Conservation (phyloP, 805 yeast species). For the Candida argentea region DNA sequence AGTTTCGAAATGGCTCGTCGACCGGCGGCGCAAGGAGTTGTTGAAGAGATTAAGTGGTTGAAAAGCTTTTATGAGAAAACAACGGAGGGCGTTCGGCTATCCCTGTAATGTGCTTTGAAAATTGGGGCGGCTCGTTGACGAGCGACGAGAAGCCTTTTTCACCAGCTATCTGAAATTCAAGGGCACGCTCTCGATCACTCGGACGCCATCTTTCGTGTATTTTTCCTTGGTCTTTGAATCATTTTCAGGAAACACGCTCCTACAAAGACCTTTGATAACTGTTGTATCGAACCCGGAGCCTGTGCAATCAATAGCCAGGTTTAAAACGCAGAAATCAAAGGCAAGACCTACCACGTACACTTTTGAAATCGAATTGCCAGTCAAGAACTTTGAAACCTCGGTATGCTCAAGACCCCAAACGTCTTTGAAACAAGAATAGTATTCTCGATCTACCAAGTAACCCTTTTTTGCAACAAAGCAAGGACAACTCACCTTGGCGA, state of each 20-base stretch:
- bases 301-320: constrained; percentile 64
- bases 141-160: too few species aligned
- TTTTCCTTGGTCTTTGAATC: constrained; percentile 20
- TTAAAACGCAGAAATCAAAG: constrained; percentile 74
- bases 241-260: constrained; percentile 43
- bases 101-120: too few species aligned
- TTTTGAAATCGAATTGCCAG: constrained; percentile 37
- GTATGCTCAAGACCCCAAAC: constrained; percentile 67
- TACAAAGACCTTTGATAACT: constrained; percentile 48
- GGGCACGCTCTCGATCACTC: too few species aligned
- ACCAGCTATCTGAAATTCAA: too few species aligned
- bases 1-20: constrained; percentile 38
- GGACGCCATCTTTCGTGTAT: constrained; percentile 25
- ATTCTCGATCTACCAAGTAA: constrained; percentile 59
- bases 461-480: constrained; percentile 58
- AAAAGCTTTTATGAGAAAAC: too few species aligned
- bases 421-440: constrained; percentile 81
- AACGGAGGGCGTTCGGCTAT: too few species aligned
- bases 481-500: constrained; percentile 26
- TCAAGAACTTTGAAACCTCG: constrained; percentile 44
- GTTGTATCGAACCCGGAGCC: constrained; percentile 50
- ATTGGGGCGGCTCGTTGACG: too few species aligned
- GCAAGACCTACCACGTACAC: constrained; percentile 79
- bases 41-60: too few species aligned
- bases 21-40: constrained; percentile 33